Conservation (phyloP, 2,329 filamentous ascomycete genomes). For the Tolypocladium tundrense region DNA sequence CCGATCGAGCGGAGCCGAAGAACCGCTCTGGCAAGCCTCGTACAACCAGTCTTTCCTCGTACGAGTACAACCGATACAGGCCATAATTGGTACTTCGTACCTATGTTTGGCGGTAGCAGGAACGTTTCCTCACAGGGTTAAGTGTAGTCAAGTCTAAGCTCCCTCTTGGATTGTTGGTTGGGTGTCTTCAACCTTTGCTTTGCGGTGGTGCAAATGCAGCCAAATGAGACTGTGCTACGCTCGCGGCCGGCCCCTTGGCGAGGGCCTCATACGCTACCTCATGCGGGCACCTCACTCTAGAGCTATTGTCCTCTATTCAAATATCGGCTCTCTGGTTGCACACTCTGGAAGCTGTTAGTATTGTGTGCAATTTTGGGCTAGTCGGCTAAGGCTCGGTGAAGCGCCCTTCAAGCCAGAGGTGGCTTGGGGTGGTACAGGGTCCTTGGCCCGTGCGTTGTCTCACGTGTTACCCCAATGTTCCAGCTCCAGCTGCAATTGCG, state of each 20-base stretch:
- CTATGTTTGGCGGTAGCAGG: no score
- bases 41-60: no score
- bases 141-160: no score
- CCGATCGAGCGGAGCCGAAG: neutral
- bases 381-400: neutral
- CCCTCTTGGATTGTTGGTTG: neutral
- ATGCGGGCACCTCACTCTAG: no score
- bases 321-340: neutral
- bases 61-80: no score
- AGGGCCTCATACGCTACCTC: neutral
- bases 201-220: neutral
- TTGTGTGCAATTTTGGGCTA: neutral
- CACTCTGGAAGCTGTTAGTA: neutral
- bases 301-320: neutral
- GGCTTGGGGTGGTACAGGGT: neutral
- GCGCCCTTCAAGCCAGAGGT: neutral
- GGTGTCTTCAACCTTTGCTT: neutral
- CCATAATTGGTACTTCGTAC: no score
- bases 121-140: no score
- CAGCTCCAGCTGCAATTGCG: constrained; percentile 5
- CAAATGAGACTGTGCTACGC: neutral
- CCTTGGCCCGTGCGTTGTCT: constrained; percentile 13
- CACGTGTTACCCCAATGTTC: constrained; percentile 10
- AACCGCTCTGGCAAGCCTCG: no score
- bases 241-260: neutral